phyloP scores from a whole-genome alignment of 495 filamentous ascomycete species.

The Aspergillus conjunctus region DNA sequence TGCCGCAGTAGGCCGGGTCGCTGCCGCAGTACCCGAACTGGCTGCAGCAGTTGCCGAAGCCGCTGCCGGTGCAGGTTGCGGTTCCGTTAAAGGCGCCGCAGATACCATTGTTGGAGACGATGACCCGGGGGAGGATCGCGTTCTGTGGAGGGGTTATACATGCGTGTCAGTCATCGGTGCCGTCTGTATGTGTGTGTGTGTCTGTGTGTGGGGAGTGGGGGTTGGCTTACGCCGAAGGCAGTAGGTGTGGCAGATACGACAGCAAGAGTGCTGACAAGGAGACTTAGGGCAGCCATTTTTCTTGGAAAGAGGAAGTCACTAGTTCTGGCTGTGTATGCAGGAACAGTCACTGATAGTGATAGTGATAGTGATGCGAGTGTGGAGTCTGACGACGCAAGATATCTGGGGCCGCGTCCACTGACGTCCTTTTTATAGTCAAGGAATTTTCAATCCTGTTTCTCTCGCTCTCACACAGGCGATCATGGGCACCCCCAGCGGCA shows the following conservation, averaged over 20 bases:
- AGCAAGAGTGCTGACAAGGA: background rate
- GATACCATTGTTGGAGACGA: background rate
- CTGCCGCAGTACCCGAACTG: slow-evolving; percentile 10
- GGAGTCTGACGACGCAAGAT: background rate
- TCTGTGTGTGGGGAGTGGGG: background rate
- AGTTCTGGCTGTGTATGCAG: background rate
- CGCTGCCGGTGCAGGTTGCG: slow-evolving; percentile 6
- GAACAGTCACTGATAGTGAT: background rate
- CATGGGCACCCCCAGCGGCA: no score
- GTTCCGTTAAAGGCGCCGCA: slow-evolving; percentile 7
- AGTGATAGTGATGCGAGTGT: background rate
- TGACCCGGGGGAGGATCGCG: background rate
- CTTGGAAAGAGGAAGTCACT: background rate
- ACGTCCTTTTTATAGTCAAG: background rate
- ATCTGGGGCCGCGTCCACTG: background rate
- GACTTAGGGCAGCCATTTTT: background rate
- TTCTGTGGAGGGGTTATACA: background rate
- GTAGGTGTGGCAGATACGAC: background rate
- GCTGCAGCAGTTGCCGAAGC: slow-evolving; percentile 10
- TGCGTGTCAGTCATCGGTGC: no score
- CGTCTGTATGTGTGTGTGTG: no score
- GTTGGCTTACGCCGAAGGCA: background rate
- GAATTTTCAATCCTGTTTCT: background rate
- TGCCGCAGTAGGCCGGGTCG: slow-evolving; percentile 3
- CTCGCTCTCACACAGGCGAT: background rate